A percentile compares a stretch with the other conserved stretches of the same genome.
Conservation (phyloP, 805 yeast genomes). For the Lachancea fermentati region DNA sequence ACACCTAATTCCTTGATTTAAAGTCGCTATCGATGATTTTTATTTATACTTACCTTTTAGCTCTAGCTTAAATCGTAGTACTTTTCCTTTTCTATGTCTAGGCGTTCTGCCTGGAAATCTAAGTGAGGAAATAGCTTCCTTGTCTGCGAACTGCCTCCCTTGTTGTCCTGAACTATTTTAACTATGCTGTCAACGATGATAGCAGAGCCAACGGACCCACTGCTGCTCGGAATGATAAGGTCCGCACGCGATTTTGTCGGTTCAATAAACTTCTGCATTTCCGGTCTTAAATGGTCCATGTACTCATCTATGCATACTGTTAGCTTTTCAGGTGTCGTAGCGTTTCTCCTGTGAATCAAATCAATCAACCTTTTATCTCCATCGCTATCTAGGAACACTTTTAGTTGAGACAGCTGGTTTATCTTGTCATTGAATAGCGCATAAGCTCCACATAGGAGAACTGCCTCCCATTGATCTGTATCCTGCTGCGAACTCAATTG, state of each 20-base stretch:
- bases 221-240: constrained; percentile 28
- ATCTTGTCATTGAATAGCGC: constrained; percentile 63
- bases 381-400: constrained; percentile 76
- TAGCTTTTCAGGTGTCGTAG: constrained; percentile 15
- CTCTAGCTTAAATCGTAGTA: constrained; percentile 24
- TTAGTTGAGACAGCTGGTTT: constrained; percentile 52
- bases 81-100: constrained; percentile 29
- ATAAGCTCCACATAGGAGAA: constrained; percentile 70
- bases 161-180: constrained; percentile 23
- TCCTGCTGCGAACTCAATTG: constrained; percentile 17
- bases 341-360: constrained; percentile 43
- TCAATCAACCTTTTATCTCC: constrained; percentile 80
- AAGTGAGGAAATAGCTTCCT: constrained; percentile 18
- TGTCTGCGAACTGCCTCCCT: constrained; percentile 9
- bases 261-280: constrained; percentile 27
- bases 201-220: constrained; percentile 24
- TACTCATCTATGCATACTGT: constrained; percentile 23
- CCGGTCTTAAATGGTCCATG: constrained; percentile 27
- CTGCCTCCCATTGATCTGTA: constrained; percentile 23
- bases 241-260: constrained; percentile 30
- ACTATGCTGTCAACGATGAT: constrained; percentile 31
- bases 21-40: not conserved
- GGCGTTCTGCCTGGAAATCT: constrained; percentile 27
- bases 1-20: too few species aligned
- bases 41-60: not conserved